Evolutionary conservation across 2,329 filamentous ascomycete species (phyloP).

Genomic region (Sarocladiaceae sp.): DNA sequence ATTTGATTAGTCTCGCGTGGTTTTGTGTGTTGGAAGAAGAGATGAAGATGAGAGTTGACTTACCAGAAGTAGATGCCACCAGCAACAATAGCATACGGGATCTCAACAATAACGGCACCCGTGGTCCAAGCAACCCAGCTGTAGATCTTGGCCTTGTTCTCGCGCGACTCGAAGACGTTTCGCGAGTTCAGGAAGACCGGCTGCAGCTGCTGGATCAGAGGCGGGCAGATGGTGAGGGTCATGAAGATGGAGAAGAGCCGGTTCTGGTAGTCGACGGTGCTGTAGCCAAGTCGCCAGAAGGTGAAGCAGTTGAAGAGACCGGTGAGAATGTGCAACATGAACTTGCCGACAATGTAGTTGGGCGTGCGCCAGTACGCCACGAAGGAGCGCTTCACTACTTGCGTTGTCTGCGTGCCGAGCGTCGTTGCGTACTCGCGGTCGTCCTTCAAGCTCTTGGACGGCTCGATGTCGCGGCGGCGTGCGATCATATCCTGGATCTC

Average conservation of each 20-base stretch:
- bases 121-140: conserved; percentile 66
- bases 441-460: conserved; percentile 34
- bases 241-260: conserved; percentile 72
- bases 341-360: conserved; percentile 56
- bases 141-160: conserved; percentile 75
- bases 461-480: conserved; percentile 33
- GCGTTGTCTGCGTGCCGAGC: conserved; percentile 42
- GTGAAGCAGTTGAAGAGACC: conserved; percentile 66
- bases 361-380: conserved; percentile 60
- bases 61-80: conserved; percentile 42
- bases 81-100: conserved; percentile 62
- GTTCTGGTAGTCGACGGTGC: conserved; percentile 59
- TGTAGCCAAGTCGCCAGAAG: conserved; percentile 55
- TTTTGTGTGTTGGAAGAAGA: background rate
- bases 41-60: conserved; percentile 54
- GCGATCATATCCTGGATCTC: conserved; percentile 49
- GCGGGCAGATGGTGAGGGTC: conserved; percentile 67
- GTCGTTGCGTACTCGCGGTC: conserved; percentile 60
- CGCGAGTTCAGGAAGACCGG: conserved; percentile 63
- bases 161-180: conserved; percentile 63
- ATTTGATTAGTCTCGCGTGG: background rate
- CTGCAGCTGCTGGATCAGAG: conserved; percentile 71
- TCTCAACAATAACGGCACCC: conserved; percentile 59
- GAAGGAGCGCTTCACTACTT: conserved; percentile 53
- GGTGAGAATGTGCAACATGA: conserved; percentile 54